Evolutionary conservation across 495 filamentous ascomycete genomes (phyloP).

Genomic region (Pseudomonodictys pantanalensis): DNA sequence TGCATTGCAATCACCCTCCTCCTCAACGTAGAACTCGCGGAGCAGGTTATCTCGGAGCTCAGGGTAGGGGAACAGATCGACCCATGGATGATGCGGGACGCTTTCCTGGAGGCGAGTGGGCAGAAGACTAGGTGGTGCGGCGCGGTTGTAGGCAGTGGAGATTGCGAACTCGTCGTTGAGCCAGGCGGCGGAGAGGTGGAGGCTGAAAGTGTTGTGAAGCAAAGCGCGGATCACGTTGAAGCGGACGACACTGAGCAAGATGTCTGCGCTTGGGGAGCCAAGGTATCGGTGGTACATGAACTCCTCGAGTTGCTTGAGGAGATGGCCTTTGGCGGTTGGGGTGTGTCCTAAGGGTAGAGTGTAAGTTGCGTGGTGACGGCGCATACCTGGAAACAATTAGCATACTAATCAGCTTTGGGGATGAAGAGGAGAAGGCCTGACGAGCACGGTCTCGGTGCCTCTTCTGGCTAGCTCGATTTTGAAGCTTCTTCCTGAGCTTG

Average conservation of each 20-base stretch:
- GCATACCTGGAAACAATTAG: no score
- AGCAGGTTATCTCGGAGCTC: neutral
- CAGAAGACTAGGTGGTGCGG: neutral
- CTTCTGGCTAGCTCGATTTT: no score
- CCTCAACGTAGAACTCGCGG: neutral
- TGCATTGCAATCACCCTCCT: neutral
- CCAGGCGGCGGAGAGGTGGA: neutral
- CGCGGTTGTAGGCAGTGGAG: neutral
- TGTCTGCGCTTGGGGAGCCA: conserved; percentile 33
- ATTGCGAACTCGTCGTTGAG: neutral
- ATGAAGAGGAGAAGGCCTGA: no score
- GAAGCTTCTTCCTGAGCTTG: no score
- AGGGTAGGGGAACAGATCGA: neutral
- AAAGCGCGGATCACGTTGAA: neutral
- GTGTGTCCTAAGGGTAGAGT: no score
- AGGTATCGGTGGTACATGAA: no score
- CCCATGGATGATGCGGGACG: neutral
- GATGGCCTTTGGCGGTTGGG: no score
- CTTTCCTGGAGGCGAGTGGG: neutral
- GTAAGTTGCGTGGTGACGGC: no score
- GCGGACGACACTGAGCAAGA: neutral
- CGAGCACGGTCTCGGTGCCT: no score
- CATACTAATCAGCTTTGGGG: no score
- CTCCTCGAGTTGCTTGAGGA: no score
- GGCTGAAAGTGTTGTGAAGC: neutral